Base-by-base conservation (phyloP, 176 grass and related monocot species). In the Themeda triandra region DNA sequence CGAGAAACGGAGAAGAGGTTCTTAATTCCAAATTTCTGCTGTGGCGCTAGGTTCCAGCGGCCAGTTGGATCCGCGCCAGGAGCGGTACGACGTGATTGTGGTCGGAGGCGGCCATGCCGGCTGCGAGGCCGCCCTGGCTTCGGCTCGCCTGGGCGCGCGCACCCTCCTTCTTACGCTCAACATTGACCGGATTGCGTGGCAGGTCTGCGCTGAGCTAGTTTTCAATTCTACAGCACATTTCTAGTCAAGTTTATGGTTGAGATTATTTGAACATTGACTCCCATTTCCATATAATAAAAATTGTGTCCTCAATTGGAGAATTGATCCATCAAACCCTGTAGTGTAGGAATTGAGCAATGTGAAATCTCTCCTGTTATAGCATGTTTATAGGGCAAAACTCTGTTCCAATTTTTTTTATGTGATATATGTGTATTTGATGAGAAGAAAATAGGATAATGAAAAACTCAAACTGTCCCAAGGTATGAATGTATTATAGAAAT, bases 101-200 rank as follows among this genome's bases (percentile, higher is more conserved):
- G 93, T 98, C 58, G 96, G 96, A 40, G 96, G 96, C 29, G 96
- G 93, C 2, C 93, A 98, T 85, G 96, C 96, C 29, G 96, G 93
- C 53, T 98, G 96, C 67, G 96, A 98, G 67, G 93, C 96, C 67
- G 96, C 96, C 48, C 91, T 98, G 40, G 96, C 96, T 33, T 92
- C 96, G 19, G 91, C 96, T 78, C 89, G 93, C 13, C 89, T 98
- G 2, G 96, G 96, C 30, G 96, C 93, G 5, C 89, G 88, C 65
- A 96, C 96, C 48, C 93, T 99, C 15, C 96, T 98, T 73, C 96
- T 99, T 40, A 99, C 96, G 14, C 87, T 99, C 82, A 99, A 99
- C 68, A 88, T 99, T 66, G 96, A 99, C 80, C 87, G 93, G 23
- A 99, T 99, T 63, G 96, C 96, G n/a, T 99, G 96, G 96, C 96